These are phyloP conservation scores for Yamadazyma epiphylla DNA, from an alignment of 1,139 yeast species.

Conservation along the genomic window DNA sequence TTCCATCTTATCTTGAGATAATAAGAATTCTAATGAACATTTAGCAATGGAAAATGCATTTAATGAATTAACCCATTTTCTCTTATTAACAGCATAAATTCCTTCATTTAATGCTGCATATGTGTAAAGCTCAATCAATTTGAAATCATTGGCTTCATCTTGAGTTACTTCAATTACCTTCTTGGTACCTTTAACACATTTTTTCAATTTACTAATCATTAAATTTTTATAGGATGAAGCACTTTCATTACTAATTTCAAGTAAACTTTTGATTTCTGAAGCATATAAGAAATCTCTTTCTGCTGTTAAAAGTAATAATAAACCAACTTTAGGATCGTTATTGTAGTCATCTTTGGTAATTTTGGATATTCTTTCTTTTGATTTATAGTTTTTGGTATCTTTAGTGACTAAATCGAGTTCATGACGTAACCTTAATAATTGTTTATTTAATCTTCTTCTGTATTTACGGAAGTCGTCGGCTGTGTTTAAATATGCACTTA, in stretches of 20 bases:
- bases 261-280: conserved; percentile 54
- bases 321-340: conserved; percentile 43
- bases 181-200: conserved; percentile 46
- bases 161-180: conserved; percentile 41
- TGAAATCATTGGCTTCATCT: conserved; percentile 25
- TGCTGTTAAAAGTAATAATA: conserved; percentile 49
- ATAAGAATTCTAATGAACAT: conserved; percentile 53
- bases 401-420: conserved; percentile 53
- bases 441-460: conserved; percentile 42
- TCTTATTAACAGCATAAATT: conserved; percentile 50
- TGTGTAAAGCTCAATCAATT: conserved; percentile 53
- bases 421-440: conserved; percentile 54
- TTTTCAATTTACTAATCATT: conserved; percentile 64
- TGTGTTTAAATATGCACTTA: conserved; percentile 46
- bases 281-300: conserved; percentile 73
- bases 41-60: conserved; percentile 57
- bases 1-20: conserved; percentile 3
- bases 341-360: conserved; percentile 46
- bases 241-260: conserved; percentile 49
- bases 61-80: conserved; percentile 55
- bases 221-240: conserved; percentile 49
- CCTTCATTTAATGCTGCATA: conserved; percentile 64
- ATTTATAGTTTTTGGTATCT: conserved; percentile 52
- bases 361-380: conserved; percentile 39
- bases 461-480: conserved; percentile 50